Base-by-base conservation (phyloP, 768 basidiomycete species). In the Mycena amicta region DNA sequence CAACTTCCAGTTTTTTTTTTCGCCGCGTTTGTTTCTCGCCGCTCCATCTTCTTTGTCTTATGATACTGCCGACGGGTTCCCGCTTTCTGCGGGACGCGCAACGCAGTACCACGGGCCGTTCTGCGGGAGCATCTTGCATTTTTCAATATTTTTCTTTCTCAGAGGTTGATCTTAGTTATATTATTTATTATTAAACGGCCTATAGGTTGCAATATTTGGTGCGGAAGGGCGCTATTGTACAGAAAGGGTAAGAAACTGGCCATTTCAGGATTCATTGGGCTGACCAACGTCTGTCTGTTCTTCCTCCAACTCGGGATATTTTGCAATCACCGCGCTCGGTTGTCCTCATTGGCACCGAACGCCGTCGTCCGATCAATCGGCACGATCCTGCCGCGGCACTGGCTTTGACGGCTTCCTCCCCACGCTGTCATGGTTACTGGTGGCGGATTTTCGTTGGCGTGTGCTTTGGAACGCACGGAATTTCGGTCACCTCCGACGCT, bases 131-230 rank as follows among this genome's bases (percentile, higher is more conserved):
- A 37, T 37, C n/a, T n/a, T n/a, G n/a, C n/a, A n/a, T n/a, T n/a
- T n/a, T n/a, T n/a, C n/a, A n/a, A n/a, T n/a, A n/a, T n/a, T n/a
- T n/a, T n/a, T n/a, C n/a, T n/a, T n/a, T n/a, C n/a, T n/a, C n/a
- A n/a, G n/a, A n/a, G n/a, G n/a, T n/a, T n/a, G n/a, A n/a, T n/a
- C n/a, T n/a, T n/a, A n/a, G n/a, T n/a, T n/a, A n/a, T n/a, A n/a
- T n/a, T n/a, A n/a, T n/a, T n/a, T n/a, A n/a, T n/a, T n/a, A n/a
- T n/a, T n/a, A n/a, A n/a, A n/a, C n/a, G n/a, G n/a, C n/a, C 15
- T n/a, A 23, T 67, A 93, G 92, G 64, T 73, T 94, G 63, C 92
- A 93, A 68, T 95, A 93, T 71, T 80, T 95, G 45, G 91, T 94
- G 53, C 85, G 86, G 60, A 93, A 92, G 74, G 92, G 92, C 53